A percentile compares a stretch with the other conserved stretches of the same genome.
These are phyloP conservation scores for Plantago lanceolata DNA, from an alignment of 305 asterid species.

Conservation along the genomic window DNA sequence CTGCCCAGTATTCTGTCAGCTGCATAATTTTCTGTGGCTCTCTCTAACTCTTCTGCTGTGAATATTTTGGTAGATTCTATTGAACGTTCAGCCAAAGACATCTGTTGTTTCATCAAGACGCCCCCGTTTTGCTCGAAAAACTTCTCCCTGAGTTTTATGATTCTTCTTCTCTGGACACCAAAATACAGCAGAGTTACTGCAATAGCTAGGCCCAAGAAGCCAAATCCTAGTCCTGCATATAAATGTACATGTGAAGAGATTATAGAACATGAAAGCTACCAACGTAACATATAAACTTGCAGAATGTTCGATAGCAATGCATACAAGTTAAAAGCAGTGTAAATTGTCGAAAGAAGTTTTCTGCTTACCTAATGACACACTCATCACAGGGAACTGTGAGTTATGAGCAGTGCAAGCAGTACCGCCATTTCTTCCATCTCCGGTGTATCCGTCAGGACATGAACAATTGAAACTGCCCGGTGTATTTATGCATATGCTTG, in stretches of 20 bases:
- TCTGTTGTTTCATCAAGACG: conserved; percentile 44
- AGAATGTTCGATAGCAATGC: too few relatives aligned
- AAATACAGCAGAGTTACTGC: conserved; percentile 51
- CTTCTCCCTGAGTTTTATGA: conserved; percentile 41
- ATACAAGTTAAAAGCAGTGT: too few relatives aligned
- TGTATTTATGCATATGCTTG: conserved; percentile 37
- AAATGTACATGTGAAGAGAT: neutral
- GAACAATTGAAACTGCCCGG: conserved; percentile 47
- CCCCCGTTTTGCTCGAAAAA: conserved; percentile 80
- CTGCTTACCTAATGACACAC: conserved; percentile 67
- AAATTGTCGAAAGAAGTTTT: too few relatives aligned
- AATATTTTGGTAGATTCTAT: conserved; percentile 45
- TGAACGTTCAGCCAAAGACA: conserved; percentile 36
- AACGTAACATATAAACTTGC: too few relatives aligned
- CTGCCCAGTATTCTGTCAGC: too few relatives aligned
- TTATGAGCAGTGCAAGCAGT: conserved; percentile 38
- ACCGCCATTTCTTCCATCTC: conserved; percentile 50
- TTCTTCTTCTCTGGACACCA: conserved; percentile 44
- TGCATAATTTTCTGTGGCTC: too few relatives aligned
- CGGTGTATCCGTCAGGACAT: conserved; percentile 48
- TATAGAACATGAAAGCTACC: neutral
- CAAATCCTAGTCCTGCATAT: conserved; percentile 67
- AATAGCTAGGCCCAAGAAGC: conserved; percentile 43
- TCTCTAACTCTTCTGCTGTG: too few relatives aligned
- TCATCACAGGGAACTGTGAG: conserved; percentile 43